Percentiles rank a stretch among this genome's conserved stretches.
These are phyloP conservation scores for Fusarium tanahbumbuense DNA, from an alignment of 2,329 filamentous ascomycete genomes.

Conservation along the genomic window DNA sequence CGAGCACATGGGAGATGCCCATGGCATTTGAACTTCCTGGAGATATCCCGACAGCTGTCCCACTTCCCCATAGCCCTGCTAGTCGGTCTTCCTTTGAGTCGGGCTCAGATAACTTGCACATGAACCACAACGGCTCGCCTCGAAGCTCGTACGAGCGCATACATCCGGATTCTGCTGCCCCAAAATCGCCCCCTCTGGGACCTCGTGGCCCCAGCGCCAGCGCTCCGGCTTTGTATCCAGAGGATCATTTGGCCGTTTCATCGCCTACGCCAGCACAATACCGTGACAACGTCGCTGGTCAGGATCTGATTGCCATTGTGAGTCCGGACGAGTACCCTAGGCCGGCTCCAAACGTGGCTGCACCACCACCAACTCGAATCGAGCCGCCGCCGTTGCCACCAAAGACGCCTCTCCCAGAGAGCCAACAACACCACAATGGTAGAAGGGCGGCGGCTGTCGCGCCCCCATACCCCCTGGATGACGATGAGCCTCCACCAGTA, in stretches of 20 bases:
- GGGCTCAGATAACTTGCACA: conserved; percentile 61
- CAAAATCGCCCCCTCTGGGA: conserved; percentile 45
- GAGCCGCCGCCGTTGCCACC: conserved; percentile 79
- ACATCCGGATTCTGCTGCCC: conserved; percentile 47
- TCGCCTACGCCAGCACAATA: conserved; percentile 71
- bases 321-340: conserved; percentile 68
- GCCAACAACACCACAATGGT: conserved; percentile 47
- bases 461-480: conserved; percentile 83
- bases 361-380: conserved; percentile 53
- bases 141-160: conserved; percentile 63
- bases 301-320: conserved; percentile 76
- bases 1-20: conserved; percentile 57
- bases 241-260: conserved; percentile 65
- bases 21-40: conserved; percentile 70
- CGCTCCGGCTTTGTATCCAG: conserved; percentile 48
- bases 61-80: conserved; percentile 52
- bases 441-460: conserved; percentile 52
- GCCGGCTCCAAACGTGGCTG: conserved; percentile 49
- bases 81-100: conserved; percentile 69
- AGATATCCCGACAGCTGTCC: conserved; percentile 60
- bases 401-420: conserved; percentile 77
- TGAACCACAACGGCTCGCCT: conserved; percentile 57
- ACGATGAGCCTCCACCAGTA: conserved; percentile 84
- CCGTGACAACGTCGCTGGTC: conserved; percentile 63
- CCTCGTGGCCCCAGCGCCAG: conserved; percentile 46